These are phyloP conservation scores for Paradendryphiella salina DNA, from an alignment of 2,329 filamentous ascomycete genomes.

Conservation along the genomic window DNA sequence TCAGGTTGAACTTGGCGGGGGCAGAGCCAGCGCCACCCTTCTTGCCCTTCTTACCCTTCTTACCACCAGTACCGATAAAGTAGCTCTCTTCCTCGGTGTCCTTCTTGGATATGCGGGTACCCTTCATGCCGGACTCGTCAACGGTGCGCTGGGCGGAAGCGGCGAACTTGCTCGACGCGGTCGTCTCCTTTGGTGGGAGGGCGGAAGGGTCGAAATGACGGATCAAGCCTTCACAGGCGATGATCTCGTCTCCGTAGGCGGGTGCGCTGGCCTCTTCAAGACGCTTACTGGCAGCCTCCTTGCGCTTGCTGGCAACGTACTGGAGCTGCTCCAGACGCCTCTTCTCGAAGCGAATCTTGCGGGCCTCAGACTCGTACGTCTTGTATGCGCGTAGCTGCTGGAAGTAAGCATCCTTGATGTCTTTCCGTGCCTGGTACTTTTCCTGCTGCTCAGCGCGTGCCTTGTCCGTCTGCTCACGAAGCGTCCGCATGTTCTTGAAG, in stretches of 20 bases:
- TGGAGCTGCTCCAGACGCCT: conserved; percentile 79
- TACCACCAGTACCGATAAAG: conserved; percentile 70
- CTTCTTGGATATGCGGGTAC: conserved; percentile 81
- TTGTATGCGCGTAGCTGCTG: conserved; percentile 77
- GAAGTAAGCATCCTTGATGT: conserved; percentile 89
- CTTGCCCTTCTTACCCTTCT: conserved; percentile 88
- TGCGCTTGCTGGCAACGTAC: conserved; percentile 71
- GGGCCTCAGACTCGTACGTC: conserved; percentile 81
- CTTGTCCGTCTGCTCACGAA: conserved; percentile 84
- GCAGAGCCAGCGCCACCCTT: conserved; percentile 68
- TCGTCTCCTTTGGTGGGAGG: conserved; percentile 64
- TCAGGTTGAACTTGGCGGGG: conserved; percentile 74
- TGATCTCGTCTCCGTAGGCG: conserved; percentile 91
- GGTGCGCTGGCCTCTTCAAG: conserved; percentile 81
- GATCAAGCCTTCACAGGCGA: conserved; percentile 83
- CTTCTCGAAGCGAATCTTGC: conserved; percentile 74
- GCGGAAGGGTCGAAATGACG: conserved; percentile 84
- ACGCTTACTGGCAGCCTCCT: conserved; percentile 73
- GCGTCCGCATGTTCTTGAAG: conserved; percentile 81
- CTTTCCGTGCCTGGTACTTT: conserved; percentile 79
- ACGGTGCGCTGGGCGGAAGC: conserved; percentile 81
- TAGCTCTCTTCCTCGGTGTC: conserved; percentile 86
- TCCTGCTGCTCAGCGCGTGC: conserved; percentile 83
- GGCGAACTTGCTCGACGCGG: conserved; percentile 66
- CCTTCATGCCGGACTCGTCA: conserved; percentile 82